These are phyloP conservation scores for Xeromyces bisporus DNA, from an alignment of 495 filamentous ascomycete genomes.

Conservation along the genomic window DNA sequence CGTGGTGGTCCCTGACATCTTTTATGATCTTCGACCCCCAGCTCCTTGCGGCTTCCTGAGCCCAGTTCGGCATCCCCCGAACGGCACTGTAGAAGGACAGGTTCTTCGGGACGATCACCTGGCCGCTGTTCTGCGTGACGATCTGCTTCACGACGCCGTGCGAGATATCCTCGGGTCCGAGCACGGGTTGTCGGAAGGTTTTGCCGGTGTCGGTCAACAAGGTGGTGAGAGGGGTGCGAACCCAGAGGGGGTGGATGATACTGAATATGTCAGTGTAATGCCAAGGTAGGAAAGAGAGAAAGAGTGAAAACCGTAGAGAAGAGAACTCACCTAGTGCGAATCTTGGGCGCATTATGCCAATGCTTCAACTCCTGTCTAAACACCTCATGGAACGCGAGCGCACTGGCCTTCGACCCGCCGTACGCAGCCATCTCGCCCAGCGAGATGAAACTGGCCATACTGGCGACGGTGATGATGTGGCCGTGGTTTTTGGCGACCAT, in stretches of 20 bases:
- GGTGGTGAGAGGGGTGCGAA: slow-evolving; percentile 29
- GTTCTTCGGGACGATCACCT: slow-evolving; percentile 19
- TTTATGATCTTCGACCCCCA: slow-evolving; percentile 12
- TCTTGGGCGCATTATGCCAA: slow-evolving; percentile 26
- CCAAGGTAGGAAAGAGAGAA: too few relatives aligned
- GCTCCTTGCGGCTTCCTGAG: slow-evolving; percentile 21
- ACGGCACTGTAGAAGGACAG: slow-evolving; percentile 13
- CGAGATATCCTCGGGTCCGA: slow-evolving; percentile 22
- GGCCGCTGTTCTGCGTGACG: slow-evolving; percentile 23
- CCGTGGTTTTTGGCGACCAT: slow-evolving; percentile 37
- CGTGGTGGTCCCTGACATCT: slow-evolving; percentile 6
- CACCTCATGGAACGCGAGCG: slow-evolving; percentile 31
- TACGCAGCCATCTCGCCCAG: slow-evolving; percentile 25
- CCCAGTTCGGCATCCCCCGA: slow-evolving; percentile 23
- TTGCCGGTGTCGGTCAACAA: slow-evolving; percentile 19
- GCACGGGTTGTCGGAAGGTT: slow-evolving; percentile 20
- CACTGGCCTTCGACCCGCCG: slow-evolving; percentile 27
- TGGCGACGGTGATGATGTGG: slow-evolving; percentile 33
- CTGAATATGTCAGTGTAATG: too few relatives aligned
- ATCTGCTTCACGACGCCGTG: slow-evolving; percentile 26
- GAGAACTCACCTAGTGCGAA: slow-evolving; percentile 24
- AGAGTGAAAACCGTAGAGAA: too few relatives aligned
- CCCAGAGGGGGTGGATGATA: slow-evolving; percentile 29
- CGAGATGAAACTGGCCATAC: slow-evolving; percentile 25
- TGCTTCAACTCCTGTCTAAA: slow-evolving; percentile 25